Conservation (phyloP, 2,329 filamentous ascomycete genomes). For the Verticillium nubilum region DNA sequence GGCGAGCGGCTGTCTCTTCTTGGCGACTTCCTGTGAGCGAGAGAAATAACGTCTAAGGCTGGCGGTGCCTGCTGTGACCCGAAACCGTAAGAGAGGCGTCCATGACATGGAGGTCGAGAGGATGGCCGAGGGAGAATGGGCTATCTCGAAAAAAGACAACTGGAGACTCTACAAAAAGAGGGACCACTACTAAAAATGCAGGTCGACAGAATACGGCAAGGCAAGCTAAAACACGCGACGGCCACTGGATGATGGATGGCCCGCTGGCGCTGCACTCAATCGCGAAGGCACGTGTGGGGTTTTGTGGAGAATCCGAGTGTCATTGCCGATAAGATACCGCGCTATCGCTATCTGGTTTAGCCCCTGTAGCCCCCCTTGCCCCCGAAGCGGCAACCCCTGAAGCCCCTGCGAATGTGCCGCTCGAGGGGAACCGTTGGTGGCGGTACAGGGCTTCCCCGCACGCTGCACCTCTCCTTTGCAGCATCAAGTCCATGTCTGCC, state of each 20-base stretch:
- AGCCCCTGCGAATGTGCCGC: not conserved
- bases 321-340: not conserved
- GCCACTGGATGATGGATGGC: not conserved
- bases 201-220: not conserved
- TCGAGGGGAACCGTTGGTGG: not conserved
- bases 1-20: not conserved
- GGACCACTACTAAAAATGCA: not conserved
- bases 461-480: not conserved
- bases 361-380: not conserved
- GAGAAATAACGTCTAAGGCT: not conserved
- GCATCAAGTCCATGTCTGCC: not conserved
- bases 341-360: not conserved
- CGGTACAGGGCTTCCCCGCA: slow-evolving; percentile 1
- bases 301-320: not conserved
- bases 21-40: not conserved
- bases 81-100: not conserved
- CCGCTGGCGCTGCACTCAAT: not conserved
- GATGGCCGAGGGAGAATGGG: not conserved
- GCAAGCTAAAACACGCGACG: not conserved
- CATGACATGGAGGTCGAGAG: not conserved
- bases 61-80: not conserved
- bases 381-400: too few species aligned
- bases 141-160: not conserved
- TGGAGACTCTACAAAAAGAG: not conserved
- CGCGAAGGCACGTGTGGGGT: not conserved